Evolutionary conservation across 129 eudicot species (phyloP).

Genomic region (Arctium lappa): DNA sequence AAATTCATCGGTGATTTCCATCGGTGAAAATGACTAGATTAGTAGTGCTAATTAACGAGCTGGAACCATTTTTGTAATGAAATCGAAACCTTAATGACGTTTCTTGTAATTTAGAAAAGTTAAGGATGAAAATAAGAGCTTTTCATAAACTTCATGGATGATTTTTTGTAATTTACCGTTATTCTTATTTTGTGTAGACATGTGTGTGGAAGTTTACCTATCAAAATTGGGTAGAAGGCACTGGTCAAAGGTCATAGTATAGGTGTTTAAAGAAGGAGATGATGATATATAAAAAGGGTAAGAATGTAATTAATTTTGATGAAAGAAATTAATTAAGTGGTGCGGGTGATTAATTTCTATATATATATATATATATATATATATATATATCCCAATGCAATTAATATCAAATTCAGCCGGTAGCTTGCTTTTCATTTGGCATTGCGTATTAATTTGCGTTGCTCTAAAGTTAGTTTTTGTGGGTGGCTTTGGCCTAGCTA

Average conservation of each 20-base stretch:
- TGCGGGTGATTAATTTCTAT: too few species aligned
- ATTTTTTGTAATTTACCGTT: background rate
- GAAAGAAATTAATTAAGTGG: background rate
- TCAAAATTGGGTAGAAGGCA: constrained; percentile 17
- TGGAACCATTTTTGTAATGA: background rate
- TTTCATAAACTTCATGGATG: background rate
- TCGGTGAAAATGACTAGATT: background rate
- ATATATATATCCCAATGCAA: too few species aligned
- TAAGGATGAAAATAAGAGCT: background rate
- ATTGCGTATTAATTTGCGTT: constrained; percentile 19
- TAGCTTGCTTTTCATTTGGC: constrained; percentile 47
- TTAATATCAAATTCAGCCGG: constrained; percentile 1
- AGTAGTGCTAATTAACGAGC: background rate
- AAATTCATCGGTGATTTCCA: background rate
- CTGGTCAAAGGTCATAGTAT: constrained; percentile 17
- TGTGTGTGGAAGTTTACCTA: constrained; percentile 17
- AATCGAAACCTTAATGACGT: background rate
- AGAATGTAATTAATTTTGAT: background rate
- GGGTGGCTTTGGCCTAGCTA: background rate
- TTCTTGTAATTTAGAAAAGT: background rate
- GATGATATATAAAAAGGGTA: background rate
- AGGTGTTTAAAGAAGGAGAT: background rate
- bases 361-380: too few species aligned
- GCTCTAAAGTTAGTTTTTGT: constrained; percentile 27
- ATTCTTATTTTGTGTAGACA: background rate